Base-by-base conservation (phyloP, 176 grass and related monocot genomes). In the Typha latifolia region DNA sequence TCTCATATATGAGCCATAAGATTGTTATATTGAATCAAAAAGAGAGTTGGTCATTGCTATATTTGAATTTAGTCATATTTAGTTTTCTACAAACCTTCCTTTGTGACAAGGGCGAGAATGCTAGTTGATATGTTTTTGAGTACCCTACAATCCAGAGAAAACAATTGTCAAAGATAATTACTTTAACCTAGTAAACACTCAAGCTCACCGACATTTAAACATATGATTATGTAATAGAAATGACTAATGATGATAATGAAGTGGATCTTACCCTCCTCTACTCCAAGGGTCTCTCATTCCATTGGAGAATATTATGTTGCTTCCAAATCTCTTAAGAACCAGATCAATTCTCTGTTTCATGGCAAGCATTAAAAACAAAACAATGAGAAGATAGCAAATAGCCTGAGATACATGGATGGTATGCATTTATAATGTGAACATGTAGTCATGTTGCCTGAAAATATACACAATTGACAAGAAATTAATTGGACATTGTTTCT, bases 281-380 rank as follows among this genome's bases (percentile, higher is more conserved):
- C 94, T 99, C 94, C 94, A 99, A 11, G 94, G 94, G 51, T 93
- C 94, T 63, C 84, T 85, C 94, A 99, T 85, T 72, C 94, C 89
- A 2, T 99, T 93, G 22, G 89, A 99, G 74, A 99, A 93, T 69
- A 99, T 90, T 59, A 99, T 90, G 70, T 99, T 99, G 86, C 94
- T 99, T 43, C 80, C 89, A 64, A 81, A 93, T 43, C 89, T 90
- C 77, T 87, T 99, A 5, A 93, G 75, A 64, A 85, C 89, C 72
- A 70, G 66, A 16, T 93, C 84, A 59, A 93, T 87, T 84, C 76
- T 99, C 94, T 99, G 73, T 70, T 76, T 62, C 27, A 24, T 22
- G 26, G 5, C n/a, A 47, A 8, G 12, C 62, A 67, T 66, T 49
- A 29, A 31, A 49, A 6, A 63, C 13, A 32, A 70, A 16, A 70